These are phyloP conservation scores for Cutaneotrichosporon arboriforme DNA, from an alignment of 1,284 basidiomycete genomes.

Conservation along the genomic window DNA sequence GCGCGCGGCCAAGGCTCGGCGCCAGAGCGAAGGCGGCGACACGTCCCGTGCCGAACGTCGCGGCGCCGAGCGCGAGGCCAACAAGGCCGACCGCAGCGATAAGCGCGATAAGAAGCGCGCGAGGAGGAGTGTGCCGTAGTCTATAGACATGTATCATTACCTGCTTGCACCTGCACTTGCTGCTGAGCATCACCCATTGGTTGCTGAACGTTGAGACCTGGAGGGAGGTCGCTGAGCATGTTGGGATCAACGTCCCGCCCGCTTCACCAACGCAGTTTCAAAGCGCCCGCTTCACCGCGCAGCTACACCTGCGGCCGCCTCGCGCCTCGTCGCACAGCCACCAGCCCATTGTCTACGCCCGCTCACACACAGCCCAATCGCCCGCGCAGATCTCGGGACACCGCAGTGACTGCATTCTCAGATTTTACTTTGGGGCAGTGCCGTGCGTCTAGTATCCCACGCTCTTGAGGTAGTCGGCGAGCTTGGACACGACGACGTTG, in stretches of 20 bases:
- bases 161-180: too few relatives aligned
- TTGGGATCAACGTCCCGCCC: too few relatives aligned
- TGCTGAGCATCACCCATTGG: too few relatives aligned
- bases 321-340: too few relatives aligned
- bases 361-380: too few relatives aligned
- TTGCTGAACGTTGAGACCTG: too few relatives aligned
- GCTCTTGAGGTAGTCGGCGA: slow-evolving; percentile 75
- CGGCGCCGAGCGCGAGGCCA: neutral
- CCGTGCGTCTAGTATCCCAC: slow-evolving; percentile 47
- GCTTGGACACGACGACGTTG: slow-evolving; percentile 63
- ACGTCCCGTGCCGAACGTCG: slow-evolving; percentile 4
- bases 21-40: slow-evolving; percentile 2
- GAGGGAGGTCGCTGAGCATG: too few relatives aligned
- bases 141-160: neutral
- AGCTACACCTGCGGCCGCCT: too few relatives aligned
- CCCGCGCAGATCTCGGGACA: too few relatives aligned
- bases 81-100: slow-evolving; percentile 2
- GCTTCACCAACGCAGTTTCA: too few relatives aligned
- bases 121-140: slow-evolving; percentile 1
- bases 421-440: neutral
- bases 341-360: too few relatives aligned
- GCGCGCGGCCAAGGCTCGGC: slow-evolving; percentile 3
- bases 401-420: slow-evolving; percentile 2
- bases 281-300: too few relatives aligned
- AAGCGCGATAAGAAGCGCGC: slow-evolving; percentile 5